These are phyloP conservation scores for Penicillium concentricum DNA, from an alignment of 2,329 filamentous ascomycete species.

Conservation along the genomic window DNA sequence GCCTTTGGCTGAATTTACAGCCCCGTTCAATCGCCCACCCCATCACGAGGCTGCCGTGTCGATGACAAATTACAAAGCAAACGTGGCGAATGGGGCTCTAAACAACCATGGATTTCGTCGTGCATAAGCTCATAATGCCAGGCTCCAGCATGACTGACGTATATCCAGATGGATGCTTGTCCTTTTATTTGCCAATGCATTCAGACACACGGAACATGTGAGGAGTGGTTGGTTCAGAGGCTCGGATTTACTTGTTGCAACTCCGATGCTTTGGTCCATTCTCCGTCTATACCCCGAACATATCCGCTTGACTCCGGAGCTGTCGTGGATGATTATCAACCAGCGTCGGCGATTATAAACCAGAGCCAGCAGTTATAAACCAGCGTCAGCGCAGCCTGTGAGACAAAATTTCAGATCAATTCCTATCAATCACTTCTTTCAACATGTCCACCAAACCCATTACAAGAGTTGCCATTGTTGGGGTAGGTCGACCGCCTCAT, in stretches of 20 bases:
- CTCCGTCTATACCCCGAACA: neutral
- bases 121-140: too few species aligned
- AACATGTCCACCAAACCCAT: constrained; percentile 19
- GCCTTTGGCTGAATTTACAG: neutral
- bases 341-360: neutral
- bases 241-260: neutral
- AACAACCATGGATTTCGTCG: too few species aligned
- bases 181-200: neutral
- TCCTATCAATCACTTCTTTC: neutral
- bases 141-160: neutral
- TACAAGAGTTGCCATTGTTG: constrained; percentile 38
- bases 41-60: neutral
- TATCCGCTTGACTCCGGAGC: neutral
- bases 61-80: neutral
- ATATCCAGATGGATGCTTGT: neutral
- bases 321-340: neutral
- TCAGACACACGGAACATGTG: neutral
- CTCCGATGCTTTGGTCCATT: neutral
- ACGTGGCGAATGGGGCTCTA: neutral
- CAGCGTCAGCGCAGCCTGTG: fast-evolving
- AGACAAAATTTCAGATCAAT: neutral
- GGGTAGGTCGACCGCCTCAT: constrained; percentile 25
- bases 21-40: neutral
- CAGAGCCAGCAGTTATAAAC: neutral
- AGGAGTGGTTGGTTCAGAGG: neutral